A percentile compares a stretch with the other conserved stretches of the same genome.
Conservation (phyloP, 2,329 filamentous ascomycete genomes). For the Pezicula radicicola region DNA sequence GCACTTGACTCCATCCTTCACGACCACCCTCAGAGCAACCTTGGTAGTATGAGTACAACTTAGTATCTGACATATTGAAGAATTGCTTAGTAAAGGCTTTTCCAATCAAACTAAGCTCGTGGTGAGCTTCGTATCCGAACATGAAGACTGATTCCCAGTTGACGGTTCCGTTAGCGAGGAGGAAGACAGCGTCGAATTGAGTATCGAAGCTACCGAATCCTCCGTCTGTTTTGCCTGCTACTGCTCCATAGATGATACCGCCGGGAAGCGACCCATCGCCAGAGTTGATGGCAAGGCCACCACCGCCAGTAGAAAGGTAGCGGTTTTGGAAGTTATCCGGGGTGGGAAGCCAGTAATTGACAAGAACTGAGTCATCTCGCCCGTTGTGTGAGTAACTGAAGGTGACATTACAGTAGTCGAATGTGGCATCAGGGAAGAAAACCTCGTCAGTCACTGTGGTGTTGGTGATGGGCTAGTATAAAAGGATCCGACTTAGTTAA, state of each 20-base stretch:
- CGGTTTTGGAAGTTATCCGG: slow-evolving; percentile 41
- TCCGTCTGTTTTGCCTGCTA: slow-evolving; percentile 44
- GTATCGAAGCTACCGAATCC: slow-evolving; percentile 45
- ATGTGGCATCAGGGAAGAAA: slow-evolving; percentile 29
- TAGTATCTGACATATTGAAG: slow-evolving; percentile 30
- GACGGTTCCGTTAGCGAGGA: slow-evolving; percentile 36
- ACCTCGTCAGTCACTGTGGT: slow-evolving; percentile 22
- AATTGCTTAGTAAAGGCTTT: slow-evolving; percentile 40
- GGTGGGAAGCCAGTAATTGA: slow-evolving; percentile 40
- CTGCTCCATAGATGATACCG: slow-evolving; percentile 44
- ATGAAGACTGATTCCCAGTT: slow-evolving; percentile 34
- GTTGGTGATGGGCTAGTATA: slow-evolving; percentile 26
- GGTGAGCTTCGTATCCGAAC: slow-evolving; percentile 35
- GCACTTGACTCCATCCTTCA: slow-evolving; percentile 41
- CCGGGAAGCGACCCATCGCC: slow-evolving; percentile 28
- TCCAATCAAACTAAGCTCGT: slow-evolving; percentile 36
- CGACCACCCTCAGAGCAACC: slow-evolving; percentile 44
- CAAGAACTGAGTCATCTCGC: slow-evolving; percentile 29
- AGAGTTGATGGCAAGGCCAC: slow-evolving; percentile 42
- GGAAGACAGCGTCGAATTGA: slow-evolving; percentile 33
- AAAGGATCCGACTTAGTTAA: too few species aligned
- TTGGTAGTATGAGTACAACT: slow-evolving; percentile 44
- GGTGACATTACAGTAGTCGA: slow-evolving; percentile 43
- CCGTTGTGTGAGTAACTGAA: slow-evolving; percentile 43
- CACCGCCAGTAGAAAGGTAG: slow-evolving; percentile 43